Base-by-base conservation (phyloP, 176 grass and related monocot species). In the Oryza brachyantha region DNA sequence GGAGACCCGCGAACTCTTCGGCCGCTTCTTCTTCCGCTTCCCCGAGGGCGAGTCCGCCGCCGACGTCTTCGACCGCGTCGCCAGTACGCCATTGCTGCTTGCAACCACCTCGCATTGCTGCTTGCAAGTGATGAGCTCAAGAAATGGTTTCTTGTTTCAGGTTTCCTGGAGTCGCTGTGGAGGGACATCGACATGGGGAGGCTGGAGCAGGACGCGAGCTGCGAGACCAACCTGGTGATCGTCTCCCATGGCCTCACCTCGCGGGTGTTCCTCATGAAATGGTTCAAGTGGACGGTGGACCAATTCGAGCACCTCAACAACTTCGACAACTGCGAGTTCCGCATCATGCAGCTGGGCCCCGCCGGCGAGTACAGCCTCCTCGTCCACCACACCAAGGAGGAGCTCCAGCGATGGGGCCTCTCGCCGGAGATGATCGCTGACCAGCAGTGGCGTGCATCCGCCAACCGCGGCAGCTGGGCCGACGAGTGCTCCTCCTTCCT, bases 241-340 rank as follows among this genome's bases (percentile, higher is more conserved):
- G 81, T 99, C 8, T 89, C 96, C 10, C 96, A 99, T 78, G 96
- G 96, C 2, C 86, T 99, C 64, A 93, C 92, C 5, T 92, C 90
- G 29, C 75, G 92, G 9, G 92, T 99, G 22, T 99, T 99, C 88
- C 88, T 99, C 31, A 99, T 95, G 96, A 99, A 99, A 59, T 99
- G 96, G 96, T 99, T 99, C 92, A 99, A 99, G 88, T 99, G 96
- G 96, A 93, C 96, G 9, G 96, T 91, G 35, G 90, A 89, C 22
- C 92, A 99, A 83, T 99, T 95, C 66, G 96, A 95, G 90, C 71
- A 38, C 13, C 92, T 99, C 75, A 95, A 99, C 88, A 99, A 99
- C 75, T 83, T 88, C 39, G 88, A 85, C n/a, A 95, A 99, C 86
- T 93, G 88, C 62, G 92, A 99, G 61, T 83, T 91, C 78, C 76